Conservation (phyloP, 805 yeast genomes). For the Lipomyces japonicus region DNA sequence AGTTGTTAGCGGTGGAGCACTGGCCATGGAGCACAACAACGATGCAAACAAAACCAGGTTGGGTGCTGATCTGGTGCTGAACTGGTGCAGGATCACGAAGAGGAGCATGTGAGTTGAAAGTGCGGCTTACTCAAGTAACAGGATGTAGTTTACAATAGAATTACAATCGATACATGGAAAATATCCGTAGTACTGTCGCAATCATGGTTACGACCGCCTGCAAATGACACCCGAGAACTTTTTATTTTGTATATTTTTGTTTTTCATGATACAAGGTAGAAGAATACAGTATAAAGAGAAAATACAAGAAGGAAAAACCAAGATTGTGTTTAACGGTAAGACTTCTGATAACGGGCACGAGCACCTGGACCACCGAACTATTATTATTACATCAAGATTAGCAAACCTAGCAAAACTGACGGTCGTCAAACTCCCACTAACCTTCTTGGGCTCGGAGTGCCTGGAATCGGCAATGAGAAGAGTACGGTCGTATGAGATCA, state of each 20-base stretch:
- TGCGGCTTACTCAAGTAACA: too few relatives aligned
- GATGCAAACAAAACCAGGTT: too few relatives aligned
- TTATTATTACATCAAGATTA: not conserved
- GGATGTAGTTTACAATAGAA: too few relatives aligned
- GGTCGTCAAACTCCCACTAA: not conserved
- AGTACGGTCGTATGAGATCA: constrained; percentile 98
- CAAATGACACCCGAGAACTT: constrained; percentile 7
- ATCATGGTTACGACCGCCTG: too few relatives aligned
- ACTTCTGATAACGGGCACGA: constrained; percentile 99
- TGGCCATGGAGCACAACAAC: too few relatives aligned
- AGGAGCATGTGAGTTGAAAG: too few relatives aligned
- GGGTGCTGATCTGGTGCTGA: too few relatives aligned
- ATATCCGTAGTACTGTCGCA: too few relatives aligned
- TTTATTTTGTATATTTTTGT: constrained; percentile 10
- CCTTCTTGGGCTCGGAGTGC: constrained; percentile 99
- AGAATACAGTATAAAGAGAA: not conserved
- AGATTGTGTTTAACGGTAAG: constrained; percentile 80
- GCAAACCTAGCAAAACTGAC: not conserved
- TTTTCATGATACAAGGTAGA: constrained; percentile 10
- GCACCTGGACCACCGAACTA: constrained; percentile 99
- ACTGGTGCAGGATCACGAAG: too few relatives aligned
- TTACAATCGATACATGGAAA: too few relatives aligned
- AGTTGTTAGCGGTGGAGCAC: constrained; percentile 35
- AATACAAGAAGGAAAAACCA: constrained; percentile 6
- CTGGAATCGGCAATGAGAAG: constrained; percentile 98